A percentile compares a stretch with the other conserved stretches of the same genome.
phyloP scores from a whole-genome alignment of 345 rosid species.

The Eucalyptus urophylla region DNA sequence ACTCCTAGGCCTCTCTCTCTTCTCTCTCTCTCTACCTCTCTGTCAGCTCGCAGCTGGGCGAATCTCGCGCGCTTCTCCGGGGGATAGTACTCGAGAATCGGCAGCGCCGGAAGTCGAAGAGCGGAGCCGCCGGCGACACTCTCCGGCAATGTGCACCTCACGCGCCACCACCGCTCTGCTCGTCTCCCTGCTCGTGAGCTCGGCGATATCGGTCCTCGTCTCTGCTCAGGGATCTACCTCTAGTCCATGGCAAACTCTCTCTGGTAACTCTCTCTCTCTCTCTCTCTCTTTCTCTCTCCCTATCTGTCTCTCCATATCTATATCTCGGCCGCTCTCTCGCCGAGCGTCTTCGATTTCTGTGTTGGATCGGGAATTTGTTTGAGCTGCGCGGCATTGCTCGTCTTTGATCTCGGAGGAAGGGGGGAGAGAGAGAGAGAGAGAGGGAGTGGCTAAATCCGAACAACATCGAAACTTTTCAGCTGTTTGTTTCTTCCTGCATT shows the following conservation, averaged over 20 bases:
- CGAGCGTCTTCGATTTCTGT: neutral
- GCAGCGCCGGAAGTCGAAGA: neutral
- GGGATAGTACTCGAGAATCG: neutral
- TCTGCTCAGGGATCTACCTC: conserved; percentile 45
- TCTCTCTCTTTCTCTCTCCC: neutral
- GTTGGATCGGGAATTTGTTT: neutral
- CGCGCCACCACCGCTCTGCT: conserved; percentile 7
- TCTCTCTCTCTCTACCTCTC: neutral
- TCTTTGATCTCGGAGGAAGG: neutral
- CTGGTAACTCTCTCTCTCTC: conserved; percentile 21
- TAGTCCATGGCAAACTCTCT: conserved; percentile 39
- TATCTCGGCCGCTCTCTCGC: neutral
- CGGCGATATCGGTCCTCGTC: conserved; percentile 17
- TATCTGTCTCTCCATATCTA: neutral
- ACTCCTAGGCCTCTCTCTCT: neutral
- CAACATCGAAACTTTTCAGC: neutral
- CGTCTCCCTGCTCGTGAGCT: conserved; percentile 10
- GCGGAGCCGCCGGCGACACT: conserved; percentile 1
- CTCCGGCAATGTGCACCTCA: conserved; percentile 23
- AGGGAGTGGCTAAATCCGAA: neutral
- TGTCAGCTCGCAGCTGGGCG: neutral
- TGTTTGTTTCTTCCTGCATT: neutral
- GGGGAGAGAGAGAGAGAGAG: neutral
- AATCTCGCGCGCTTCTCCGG: neutral
- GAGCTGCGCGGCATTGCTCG: neutral